Evolutionary conservation across 1,139 yeast species (phyloP).

Genomic region (Geotrichum siamense): DNA sequence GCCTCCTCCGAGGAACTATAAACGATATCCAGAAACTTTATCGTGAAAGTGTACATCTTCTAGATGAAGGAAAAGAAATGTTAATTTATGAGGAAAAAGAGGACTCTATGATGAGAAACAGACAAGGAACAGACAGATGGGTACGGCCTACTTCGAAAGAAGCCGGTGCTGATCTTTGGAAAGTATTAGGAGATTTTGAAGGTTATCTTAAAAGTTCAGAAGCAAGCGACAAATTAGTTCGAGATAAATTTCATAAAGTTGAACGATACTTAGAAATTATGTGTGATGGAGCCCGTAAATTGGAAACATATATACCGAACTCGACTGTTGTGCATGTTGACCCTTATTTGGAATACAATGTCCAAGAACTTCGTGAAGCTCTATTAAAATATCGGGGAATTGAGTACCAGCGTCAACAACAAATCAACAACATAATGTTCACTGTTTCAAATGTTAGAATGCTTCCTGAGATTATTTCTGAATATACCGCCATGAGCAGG

Average conservation of each 20-base stretch:
- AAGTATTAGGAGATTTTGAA: slow-evolving; percentile 41
- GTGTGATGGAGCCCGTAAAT: slow-evolving; percentile 38
- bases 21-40: slow-evolving; percentile 43
- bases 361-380: slow-evolving; percentile 41
- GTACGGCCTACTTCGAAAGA: slow-evolving; percentile 24
- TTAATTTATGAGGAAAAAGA: slow-evolving; percentile 49
- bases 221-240: slow-evolving; percentile 51
- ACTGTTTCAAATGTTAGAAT: slow-evolving; percentile 30
- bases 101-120: slow-evolving; percentile 45
- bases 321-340: slow-evolving; percentile 41
- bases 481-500: slow-evolving; percentile 20
- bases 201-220: slow-evolving; percentile 53
- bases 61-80: slow-evolving; percentile 43
- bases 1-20: slow-evolving; percentile 40
- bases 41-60: slow-evolving; percentile 37
- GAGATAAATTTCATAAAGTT: slow-evolving; percentile 41
- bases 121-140: slow-evolving; percentile 50
- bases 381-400: slow-evolving; percentile 30
- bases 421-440: slow-evolving; percentile 27
- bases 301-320: slow-evolving; percentile 47
- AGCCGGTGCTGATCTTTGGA: slow-evolving; percentile 32
- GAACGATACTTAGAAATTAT: slow-evolving; percentile 42
- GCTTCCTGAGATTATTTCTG: slow-evolving; percentile 23
- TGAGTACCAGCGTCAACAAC: slow-evolving; percentile 25
- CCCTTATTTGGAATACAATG: slow-evolving; percentile 35